These are phyloP conservation scores for Globisporangium alternatum DNA, from an alignment of 352 stramenopile genomes.

Conservation along the genomic window DNA sequence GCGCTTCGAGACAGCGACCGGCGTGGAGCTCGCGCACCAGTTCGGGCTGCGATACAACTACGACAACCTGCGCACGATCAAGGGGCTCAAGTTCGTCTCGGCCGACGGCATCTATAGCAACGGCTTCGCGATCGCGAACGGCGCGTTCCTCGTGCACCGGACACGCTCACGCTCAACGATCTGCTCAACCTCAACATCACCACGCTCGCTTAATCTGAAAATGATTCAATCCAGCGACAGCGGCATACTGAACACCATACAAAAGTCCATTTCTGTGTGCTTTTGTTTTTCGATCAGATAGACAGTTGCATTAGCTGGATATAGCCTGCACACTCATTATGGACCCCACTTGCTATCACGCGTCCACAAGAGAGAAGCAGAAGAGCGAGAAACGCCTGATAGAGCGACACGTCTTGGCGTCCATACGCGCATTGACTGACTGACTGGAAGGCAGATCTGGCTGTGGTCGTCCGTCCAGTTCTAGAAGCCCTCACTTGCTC, in stretches of 20 bases:
- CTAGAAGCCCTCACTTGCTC: too few species aligned
- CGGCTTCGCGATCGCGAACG: conserved; percentile 9
- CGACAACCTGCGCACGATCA: conserved; percentile 9
- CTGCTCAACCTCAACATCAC: conserved; percentile 12
- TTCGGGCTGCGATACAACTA: conserved; percentile 9
- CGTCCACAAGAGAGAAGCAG: neutral
- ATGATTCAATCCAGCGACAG: neutral
- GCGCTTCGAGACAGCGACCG: conserved; percentile 7
- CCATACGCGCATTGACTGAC: neutral
- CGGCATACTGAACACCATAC: conserved; percentile 1
- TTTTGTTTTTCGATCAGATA: conserved; percentile 2
- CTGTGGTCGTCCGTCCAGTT: too few species aligned
- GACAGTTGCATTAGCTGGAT: conserved; percentile 4
- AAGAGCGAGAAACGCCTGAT: neutral
- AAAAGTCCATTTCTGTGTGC: neutral
- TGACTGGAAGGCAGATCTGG: neutral
- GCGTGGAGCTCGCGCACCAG: conserved; percentile 4
- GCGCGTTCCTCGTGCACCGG: conserved; percentile 4
- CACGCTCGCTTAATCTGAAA: neutral
- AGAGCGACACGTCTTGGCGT: neutral
- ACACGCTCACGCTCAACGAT: neutral
- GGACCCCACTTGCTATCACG: neutral
- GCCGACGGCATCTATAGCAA: neutral
- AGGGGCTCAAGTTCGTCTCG: conserved; percentile 4
- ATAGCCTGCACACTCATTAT: neutral